Evolutionary conservation across 1,284 basidiomycete genomes (phyloP).

Genomic region (Agaricales sp.): DNA sequence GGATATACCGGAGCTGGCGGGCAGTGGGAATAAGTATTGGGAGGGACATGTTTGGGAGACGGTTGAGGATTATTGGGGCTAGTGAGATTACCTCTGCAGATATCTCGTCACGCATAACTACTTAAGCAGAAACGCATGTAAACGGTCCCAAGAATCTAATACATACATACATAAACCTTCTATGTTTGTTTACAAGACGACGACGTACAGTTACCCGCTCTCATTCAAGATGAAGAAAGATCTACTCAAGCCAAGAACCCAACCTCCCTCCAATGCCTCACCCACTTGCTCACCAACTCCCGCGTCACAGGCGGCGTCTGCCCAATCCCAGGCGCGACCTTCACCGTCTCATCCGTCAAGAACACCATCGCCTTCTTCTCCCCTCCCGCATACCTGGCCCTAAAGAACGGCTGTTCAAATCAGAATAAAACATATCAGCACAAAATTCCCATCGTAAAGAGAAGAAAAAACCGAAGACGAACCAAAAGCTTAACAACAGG

Average conservation of each 20-base stretch:
- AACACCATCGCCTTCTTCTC: slow-evolving; percentile 13
- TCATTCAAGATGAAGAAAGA: no score
- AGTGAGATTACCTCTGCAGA: no score
- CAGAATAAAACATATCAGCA: not conserved
- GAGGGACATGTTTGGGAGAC: not conserved
- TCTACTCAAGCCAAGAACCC: slow-evolving; percentile 23
- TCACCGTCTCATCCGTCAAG: slow-evolving; percentile 16
- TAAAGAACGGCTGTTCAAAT: slow-evolving; percentile 26
- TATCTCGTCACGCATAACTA: no score
- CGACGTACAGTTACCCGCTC: no score
- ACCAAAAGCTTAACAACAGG: slow-evolving; percentile 39
- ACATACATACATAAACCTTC: no score
- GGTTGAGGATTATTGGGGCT: not conserved
- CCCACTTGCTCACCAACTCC: slow-evolving; percentile 24
- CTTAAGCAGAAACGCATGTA: no score
- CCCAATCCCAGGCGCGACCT: slow-evolving; percentile 17
- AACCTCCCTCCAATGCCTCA: slow-evolving; percentile 20
- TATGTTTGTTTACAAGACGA: no score
- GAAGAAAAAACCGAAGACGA: slow-evolving; percentile 4
- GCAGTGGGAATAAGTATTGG: not conserved
- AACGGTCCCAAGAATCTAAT: no score
- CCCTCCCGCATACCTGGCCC: slow-evolving; percentile 19
- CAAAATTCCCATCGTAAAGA: not conserved
- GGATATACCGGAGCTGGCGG: not conserved
- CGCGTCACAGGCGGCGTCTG: slow-evolving; percentile 17